These are phyloP conservation scores for Fraxinus excelsior DNA, from an alignment of 257 asterid genomes.

Conservation along the genomic window DNA sequence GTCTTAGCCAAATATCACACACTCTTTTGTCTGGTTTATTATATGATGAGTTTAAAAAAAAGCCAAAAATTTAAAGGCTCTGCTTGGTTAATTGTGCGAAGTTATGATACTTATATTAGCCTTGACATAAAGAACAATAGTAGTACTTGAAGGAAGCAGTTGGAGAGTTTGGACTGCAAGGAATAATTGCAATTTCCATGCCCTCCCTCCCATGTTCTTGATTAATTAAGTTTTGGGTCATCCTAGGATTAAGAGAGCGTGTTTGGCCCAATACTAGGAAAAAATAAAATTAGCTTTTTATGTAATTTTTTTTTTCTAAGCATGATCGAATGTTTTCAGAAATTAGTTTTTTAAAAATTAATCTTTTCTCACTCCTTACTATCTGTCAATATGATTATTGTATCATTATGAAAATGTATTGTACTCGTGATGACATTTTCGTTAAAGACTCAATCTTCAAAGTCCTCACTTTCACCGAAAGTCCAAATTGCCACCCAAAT, in stretches of 20 bases:
- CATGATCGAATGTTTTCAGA: neutral
- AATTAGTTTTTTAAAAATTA: too few relatives aligned
- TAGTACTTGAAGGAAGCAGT: neutral
- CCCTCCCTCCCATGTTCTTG: neutral
- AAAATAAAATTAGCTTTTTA: neutral
- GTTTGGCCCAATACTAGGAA: neutral
- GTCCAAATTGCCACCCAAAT: neutral
- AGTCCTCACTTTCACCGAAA: neutral
- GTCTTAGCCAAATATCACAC: conserved; percentile 25
- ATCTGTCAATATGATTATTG: neutral
- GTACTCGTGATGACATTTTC: too few relatives aligned
- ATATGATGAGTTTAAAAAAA: conserved; percentile 5
- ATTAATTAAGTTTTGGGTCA: neutral
- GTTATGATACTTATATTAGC: neutral
- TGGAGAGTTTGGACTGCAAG: neutral
- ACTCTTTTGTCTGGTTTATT: conserved; percentile 24
- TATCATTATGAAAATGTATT: neutral
- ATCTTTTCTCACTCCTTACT: too few relatives aligned
- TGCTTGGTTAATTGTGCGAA: neutral
- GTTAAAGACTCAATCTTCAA: too few relatives aligned
- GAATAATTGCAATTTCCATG: neutral
- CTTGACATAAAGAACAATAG: neutral
- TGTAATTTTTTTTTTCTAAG: too few relatives aligned
- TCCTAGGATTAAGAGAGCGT: neutral
- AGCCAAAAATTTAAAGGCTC: neutral